Evolutionary conservation across 73 alveolate genomes (phyloP).

Genomic region (Paramecium octaurelia): DNA sequence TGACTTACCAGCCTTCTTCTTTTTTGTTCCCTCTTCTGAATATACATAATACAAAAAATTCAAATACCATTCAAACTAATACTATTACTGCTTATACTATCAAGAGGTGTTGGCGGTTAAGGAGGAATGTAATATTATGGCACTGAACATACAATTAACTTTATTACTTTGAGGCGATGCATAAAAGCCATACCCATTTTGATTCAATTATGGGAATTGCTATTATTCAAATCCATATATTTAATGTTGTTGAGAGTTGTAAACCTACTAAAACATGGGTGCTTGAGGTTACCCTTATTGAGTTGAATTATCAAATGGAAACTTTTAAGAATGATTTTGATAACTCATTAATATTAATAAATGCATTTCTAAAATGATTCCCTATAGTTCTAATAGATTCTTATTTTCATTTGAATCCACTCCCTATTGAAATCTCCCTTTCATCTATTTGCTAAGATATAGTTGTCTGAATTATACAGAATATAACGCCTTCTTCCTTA

Average conservation of each 20-base stretch:
- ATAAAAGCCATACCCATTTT: neutral
- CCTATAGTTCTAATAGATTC: neutral
- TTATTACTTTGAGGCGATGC: neutral
- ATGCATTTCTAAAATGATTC: neutral
- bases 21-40: neutral
- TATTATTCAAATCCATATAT: neutral
- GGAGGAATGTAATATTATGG: constrained; percentile 5
- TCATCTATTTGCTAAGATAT: neutral
- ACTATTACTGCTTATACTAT: constrained; percentile 10
- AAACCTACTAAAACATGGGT: neutral
- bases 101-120: neutral
- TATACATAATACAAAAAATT: neutral
- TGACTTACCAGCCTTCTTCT: neutral
- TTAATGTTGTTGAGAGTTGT: neutral
- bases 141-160: neutral
- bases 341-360: constrained; percentile 21
- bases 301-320: neutral
- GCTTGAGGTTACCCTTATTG: neutral
- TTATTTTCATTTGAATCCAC: neutral
- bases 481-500: neutral
- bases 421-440: neutral
- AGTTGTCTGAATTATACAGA: neutral
- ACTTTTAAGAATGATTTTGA: neutral
- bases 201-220: neutral
- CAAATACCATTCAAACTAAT: neutral